phyloP scores from a whole-genome alignment of 305 asterid genomes.

The Solanum hybrid region DNA sequence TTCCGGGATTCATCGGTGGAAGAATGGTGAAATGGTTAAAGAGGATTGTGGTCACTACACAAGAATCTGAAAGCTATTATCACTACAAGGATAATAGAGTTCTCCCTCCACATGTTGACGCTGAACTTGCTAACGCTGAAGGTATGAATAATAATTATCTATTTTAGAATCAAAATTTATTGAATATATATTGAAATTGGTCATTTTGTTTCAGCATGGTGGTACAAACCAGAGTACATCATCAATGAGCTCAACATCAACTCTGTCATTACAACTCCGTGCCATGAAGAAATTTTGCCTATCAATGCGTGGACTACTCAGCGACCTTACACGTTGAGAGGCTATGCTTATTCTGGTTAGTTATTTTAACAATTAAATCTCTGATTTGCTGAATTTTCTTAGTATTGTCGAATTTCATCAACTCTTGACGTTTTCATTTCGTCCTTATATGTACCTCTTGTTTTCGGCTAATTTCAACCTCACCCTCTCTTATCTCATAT shows the following conservation, averaged over 20 bases:
- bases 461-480: not conserved
- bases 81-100: slow-evolving; percentile 74
- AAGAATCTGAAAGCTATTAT: slow-evolving; percentile 64
- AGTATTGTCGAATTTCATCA: not conserved
- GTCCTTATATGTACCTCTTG: not conserved
- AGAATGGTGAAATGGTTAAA: slow-evolving; percentile 96
- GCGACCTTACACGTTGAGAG: slow-evolving; percentile 73
- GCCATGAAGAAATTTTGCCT: slow-evolving; percentile 80
- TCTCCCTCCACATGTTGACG: slow-evolving; percentile 80
- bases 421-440: not conserved
- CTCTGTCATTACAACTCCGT: slow-evolving; percentile 90
- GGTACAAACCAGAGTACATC: slow-evolving; percentile 83
- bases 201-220: slow-evolving; percentile 54
- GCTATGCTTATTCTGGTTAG: slow-evolving; percentile 87
- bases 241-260: slow-evolving; percentile 88
- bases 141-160: slow-evolving; percentile 24
- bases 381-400: not conserved
- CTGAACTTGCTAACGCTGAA: slow-evolving; percentile 82
- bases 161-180: not conserved
- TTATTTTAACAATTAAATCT: not conserved
- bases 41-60: slow-evolving; percentile 55
- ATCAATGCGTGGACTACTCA: slow-evolving; percentile 84
- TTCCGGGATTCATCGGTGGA: slow-evolving; percentile 90
- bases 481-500: not conserved
- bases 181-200: not conserved